A percentile compares a stretch with the other conserved stretches of the same genome.
Conservation (phyloP, 768 basidiomycete genomes). For the Boletus vermiculosoides region DNA sequence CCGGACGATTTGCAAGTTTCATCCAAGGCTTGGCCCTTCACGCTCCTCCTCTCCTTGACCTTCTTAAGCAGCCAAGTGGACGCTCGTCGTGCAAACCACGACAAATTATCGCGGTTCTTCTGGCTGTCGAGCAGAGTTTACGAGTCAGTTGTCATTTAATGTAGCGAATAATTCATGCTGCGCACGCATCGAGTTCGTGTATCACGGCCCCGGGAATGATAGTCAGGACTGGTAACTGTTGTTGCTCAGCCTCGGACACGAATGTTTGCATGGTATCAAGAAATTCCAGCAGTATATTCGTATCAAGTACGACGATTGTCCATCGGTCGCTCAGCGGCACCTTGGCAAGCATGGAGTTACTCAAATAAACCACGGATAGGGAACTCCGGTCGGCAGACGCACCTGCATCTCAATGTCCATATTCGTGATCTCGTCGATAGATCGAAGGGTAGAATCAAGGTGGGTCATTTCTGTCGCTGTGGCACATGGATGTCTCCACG, state of each 20-base stretch:
- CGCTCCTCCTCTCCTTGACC: slow-evolving; percentile 52
- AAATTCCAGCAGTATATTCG: slow-evolving; percentile 72
- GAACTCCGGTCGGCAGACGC: slow-evolving; percentile 16
- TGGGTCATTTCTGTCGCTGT: slow-evolving; percentile 12
- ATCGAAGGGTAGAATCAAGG: slow-evolving; percentile 43
- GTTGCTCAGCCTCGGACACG: slow-evolving; percentile 56
- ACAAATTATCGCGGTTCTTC: slow-evolving; percentile 41
- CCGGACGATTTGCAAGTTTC: slow-evolving; percentile 61
- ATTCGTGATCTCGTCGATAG: slow-evolving; percentile 56
- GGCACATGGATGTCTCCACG: not conserved
- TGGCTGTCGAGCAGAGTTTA: slow-evolving; percentile 28
- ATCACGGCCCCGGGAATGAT: slow-evolving; percentile 76
- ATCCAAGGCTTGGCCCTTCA: slow-evolving; percentile 60
- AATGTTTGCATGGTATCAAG: slow-evolving; percentile 65
- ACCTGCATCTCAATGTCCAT: slow-evolving; percentile 77
- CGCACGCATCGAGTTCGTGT: slow-evolving; percentile 73
- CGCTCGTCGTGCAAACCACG: slow-evolving; percentile 68
- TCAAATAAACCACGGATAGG: not conserved
- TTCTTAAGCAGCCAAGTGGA: slow-evolving; percentile 67
- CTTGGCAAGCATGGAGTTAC: slow-evolving; percentile 24
- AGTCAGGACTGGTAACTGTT: slow-evolving; percentile 50
- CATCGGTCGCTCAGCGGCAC: slow-evolving; percentile 41
- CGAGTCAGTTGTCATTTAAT: slow-evolving; percentile 1
- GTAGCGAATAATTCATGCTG: not conserved
- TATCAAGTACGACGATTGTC: slow-evolving; percentile 66